Evolutionary conservation across 2,329 filamentous ascomycete genomes (phyloP).

Genomic region (Thyridium curvatum): DNA sequence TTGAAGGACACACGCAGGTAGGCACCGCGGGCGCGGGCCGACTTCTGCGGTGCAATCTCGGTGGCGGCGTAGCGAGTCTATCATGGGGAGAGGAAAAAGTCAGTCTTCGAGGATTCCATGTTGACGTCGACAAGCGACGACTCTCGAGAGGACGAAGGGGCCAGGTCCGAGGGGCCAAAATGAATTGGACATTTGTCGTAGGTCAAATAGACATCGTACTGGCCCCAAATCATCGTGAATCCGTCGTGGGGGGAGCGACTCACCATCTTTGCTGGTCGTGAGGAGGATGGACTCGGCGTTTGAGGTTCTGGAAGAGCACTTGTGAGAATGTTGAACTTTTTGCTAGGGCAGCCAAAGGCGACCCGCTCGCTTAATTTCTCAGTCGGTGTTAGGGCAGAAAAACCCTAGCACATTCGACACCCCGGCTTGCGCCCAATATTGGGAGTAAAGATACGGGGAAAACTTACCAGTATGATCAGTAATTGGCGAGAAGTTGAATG

Average conservation of each 20-base stretch:
- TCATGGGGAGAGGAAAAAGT: constrained; percentile 8
- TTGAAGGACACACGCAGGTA: constrained; percentile 99
- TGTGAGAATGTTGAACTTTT: constrained; percentile 1
- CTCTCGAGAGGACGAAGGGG: too few species aligned
- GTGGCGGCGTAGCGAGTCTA: constrained; percentile 96
- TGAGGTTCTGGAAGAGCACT: constrained; percentile 1
- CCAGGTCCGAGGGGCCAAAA: too few species aligned
- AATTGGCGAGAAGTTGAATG: too few species aligned
- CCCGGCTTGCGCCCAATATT: too few species aligned
- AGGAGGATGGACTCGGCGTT: constrained; percentile 9
- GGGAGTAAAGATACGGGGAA: too few species aligned
- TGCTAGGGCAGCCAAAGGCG: not conserved
- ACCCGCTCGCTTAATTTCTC: not conserved
- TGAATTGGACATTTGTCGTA: too few species aligned
- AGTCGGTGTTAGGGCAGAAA: too few species aligned
- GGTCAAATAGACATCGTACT: too few species aligned
- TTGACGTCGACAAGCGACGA: too few species aligned
- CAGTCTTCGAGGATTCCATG: constrained; percentile 2
- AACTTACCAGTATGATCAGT: too few species aligned
- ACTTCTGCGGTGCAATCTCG: constrained; percentile 82
- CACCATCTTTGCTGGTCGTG: constrained; percentile 13
- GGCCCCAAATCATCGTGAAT: too few species aligned
- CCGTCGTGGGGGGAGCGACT: constrained; percentile 4
- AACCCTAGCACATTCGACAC: too few species aligned
- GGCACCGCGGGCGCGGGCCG: constrained; percentile 94